Percentiles rank a stretch among this genome's conserved stretches.
Conservation (phyloP, 768 basidiomycete species). For the Rhodocollybia butyracea region DNA sequence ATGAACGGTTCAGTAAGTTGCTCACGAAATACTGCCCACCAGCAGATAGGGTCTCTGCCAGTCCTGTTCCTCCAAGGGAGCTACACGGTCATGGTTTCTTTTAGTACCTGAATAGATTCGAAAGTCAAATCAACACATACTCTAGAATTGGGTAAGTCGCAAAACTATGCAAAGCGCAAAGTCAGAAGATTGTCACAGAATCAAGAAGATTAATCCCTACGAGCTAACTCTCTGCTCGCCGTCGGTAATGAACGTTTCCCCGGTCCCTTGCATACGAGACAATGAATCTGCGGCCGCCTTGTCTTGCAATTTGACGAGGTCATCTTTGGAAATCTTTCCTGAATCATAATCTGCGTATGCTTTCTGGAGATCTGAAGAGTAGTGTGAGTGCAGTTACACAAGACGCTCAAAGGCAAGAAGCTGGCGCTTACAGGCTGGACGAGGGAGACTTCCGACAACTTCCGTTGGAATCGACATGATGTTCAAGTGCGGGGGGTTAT, state of each 20-base stretch:
- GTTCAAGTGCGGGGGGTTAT: too few relatives aligned
- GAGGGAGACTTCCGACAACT: conserved; percentile 7
- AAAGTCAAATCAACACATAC: not conserved
- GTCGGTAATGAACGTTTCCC: conserved; percentile 4
- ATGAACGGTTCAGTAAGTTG: not conserved
- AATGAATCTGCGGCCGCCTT: conserved; percentile 6
- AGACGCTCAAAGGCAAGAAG: not conserved
- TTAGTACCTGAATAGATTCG: not conserved
- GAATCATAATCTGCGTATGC: conserved; percentile 1
- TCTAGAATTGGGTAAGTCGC: conserved; percentile 5
- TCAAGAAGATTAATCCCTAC: not conserved
- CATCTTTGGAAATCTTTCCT: conserved; percentile 3
- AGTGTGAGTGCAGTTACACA: not conserved
- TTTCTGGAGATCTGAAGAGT: conserved; percentile 4
- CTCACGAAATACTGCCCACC: conserved; percentile 7
- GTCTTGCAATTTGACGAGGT: conserved; percentile 3
- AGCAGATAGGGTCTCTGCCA: not conserved
- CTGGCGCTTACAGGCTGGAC: conserved; percentile 1
- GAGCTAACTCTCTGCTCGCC: conserved; percentile 6
- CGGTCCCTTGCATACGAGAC: conserved; percentile 4
- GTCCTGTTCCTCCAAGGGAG: not conserved
- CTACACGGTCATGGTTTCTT: not conserved
- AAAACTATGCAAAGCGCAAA: not conserved
- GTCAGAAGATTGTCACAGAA: not conserved
- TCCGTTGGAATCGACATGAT: conserved; percentile 5